These are phyloP conservation scores for Phaffomyces thermotolerans DNA, from an alignment of 805 yeast genomes.

Conservation along the genomic window DNA sequence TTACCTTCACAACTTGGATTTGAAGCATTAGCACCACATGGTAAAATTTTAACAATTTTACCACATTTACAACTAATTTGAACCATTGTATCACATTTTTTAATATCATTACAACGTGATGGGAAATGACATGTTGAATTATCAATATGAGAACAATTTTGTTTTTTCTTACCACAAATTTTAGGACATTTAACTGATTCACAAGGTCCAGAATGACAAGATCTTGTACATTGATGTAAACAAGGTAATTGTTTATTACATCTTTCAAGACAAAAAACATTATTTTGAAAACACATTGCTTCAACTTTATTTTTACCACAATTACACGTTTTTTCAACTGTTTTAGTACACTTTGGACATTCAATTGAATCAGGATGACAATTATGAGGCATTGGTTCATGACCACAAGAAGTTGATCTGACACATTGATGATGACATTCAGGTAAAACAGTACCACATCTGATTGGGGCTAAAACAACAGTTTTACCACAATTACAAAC, in stretches of 20 bases:
- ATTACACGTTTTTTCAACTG: constrained; percentile 49
- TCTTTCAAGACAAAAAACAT: constrained; percentile 59
- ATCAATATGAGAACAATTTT: constrained; percentile 65
- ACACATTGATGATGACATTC: constrained; percentile 61
- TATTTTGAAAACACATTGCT: constrained; percentile 61
- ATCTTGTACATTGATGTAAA: constrained; percentile 42
- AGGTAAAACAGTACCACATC: constrained; percentile 71
- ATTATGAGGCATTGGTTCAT: constrained; percentile 55
- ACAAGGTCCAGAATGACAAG: constrained; percentile 61
- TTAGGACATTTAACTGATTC: constrained; percentile 40
- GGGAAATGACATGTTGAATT: constrained; percentile 57
- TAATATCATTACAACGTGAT: constrained; percentile 41
- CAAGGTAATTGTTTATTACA: constrained; percentile 51
- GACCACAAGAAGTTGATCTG: constrained; percentile 58
- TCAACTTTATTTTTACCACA: constrained; percentile 53
- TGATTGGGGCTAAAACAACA: constrained; percentile 69
- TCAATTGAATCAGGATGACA: constrained; percentile 61
- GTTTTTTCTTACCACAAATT: constrained; percentile 46
- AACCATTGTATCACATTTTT: constrained; percentile 46
- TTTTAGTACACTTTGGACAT: constrained; percentile 74
- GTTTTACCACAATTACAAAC: constrained; percentile 79
- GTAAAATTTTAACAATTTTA: constrained; percentile 34
- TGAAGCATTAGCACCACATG: constrained; percentile 49
- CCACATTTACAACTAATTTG: constrained; percentile 60
- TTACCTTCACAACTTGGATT: constrained; percentile 28